Base-by-base conservation (phyloP, 306 rosid genomes). In the Quercus suber region DNA sequence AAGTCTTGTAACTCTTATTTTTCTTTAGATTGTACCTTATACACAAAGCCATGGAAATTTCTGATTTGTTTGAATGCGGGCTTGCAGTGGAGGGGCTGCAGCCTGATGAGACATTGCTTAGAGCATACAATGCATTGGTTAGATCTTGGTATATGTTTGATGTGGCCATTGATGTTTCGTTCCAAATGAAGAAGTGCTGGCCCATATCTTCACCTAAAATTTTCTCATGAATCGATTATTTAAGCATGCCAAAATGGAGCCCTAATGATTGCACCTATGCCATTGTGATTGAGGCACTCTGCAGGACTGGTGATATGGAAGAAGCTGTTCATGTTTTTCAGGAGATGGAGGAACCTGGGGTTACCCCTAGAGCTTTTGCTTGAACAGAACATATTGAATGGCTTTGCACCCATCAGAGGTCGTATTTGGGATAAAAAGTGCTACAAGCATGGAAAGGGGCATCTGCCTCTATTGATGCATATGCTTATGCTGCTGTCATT, bases 211-310 rank as follows among this genome's bases (percentile, higher is more conserved):
- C 55, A 78, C 91, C 13, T 88, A 88, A 53, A 94, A 94, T 84
- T 92, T 80, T 84, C 90, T 92, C 51, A 70, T 94, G 70, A 94
- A 91, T 76, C 78, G 90, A 53, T 77, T 92, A 81, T 84, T 90
- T 78, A 86, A 71, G 57, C 81, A 81, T 41, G 84, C 82, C 30
- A 64, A 84, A 75, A 45, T 81, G 63, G 51, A 68, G 63, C 23
- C 92, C 96, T 1, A 90, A 94, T 53, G 76, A 80, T 71, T 90
- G 86, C 65, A 92, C 97, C 2, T 90, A 90, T 59, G 87, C 87
- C 11, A 94, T 89, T 82, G 76, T 92, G 17, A 86, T 94, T 28
- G 92, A 90, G 89, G 97, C 87, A 3, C 78, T 76, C 0, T 89
- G 94, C 73, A 90, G 73, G 86, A 87, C 81, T 49, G 92, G 94